Conservation (phyloP, 208 protist genomes). For the Kentomonas sorsogonicus region DNA sequence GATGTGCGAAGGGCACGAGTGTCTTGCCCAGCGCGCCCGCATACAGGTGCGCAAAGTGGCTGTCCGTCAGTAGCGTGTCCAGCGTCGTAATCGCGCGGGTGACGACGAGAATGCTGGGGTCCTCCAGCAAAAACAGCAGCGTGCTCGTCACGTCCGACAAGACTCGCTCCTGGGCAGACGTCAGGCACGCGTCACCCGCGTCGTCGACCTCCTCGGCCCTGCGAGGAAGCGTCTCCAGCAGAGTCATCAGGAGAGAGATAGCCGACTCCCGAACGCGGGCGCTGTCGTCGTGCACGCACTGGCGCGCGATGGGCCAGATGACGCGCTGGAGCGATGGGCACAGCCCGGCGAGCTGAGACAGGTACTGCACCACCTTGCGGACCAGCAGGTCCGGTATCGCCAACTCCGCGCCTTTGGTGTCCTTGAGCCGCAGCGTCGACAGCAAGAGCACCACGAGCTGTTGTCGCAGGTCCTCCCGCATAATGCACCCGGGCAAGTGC, state of each 20-base stretch:
- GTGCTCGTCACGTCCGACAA: conserved; percentile 54
- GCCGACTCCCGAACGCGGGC: conserved; percentile 71
- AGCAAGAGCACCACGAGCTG: conserved; percentile 57
- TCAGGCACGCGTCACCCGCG: background rate
- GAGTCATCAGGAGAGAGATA: conserved; percentile 63
- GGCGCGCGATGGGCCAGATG: conserved; percentile 64
- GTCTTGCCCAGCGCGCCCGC: conserved; percentile 26
- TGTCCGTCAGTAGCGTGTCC: conserved; percentile 59
- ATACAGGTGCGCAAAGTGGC: conserved; percentile 25
- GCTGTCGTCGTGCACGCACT: conserved; percentile 64
- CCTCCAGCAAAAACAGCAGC: conserved; percentile 65
- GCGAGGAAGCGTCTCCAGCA: conserved; percentile 20
- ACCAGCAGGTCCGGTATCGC: conserved; percentile 34
- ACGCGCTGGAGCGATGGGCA: conserved; percentile 53
- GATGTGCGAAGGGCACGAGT: conserved; percentile 54
- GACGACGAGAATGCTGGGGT: conserved; percentile 65
- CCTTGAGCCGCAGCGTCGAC: conserved; percentile 52
- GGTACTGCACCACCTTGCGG: conserved; percentile 42
- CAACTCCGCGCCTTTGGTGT: conserved; percentile 27
- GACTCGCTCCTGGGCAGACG: conserved; percentile 14
- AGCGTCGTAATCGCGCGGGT: conserved; percentile 60
- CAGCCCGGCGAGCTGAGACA: conserved; percentile 40
- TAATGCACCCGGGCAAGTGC: no score
- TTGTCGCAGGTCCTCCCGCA: no score
- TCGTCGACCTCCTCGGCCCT: conserved; percentile 1